A percentile compares a stretch with the other conserved stretches of the same genome.
These are phyloP conservation scores for Candida takata DNA, from an alignment of 805 yeast species.

Conservation along the genomic window DNA sequence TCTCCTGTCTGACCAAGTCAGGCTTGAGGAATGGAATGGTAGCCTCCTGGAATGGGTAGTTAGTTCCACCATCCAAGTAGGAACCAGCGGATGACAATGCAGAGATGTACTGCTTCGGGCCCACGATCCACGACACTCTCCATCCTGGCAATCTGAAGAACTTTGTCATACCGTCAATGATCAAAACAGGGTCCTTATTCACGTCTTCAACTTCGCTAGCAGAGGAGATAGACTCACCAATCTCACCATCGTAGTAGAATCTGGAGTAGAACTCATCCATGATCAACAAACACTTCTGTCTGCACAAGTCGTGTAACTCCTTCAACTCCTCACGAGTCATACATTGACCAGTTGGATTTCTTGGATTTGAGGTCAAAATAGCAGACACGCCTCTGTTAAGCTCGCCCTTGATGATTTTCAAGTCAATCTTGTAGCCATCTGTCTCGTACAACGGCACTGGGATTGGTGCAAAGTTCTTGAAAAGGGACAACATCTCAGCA, in stretches of 20 bases:
- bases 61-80: constrained; percentile 53
- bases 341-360: constrained; percentile 56
- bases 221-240: constrained; percentile 44
- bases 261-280: constrained; percentile 62
- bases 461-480: constrained; percentile 56
- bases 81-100: constrained; percentile 55
- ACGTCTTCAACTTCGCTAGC: constrained; percentile 49
- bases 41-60: constrained; percentile 55
- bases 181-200: constrained; percentile 50
- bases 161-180: constrained; percentile 54
- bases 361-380: constrained; percentile 50
- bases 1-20: constrained; percentile 40
- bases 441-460: constrained; percentile 54
- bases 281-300: constrained; percentile 44
- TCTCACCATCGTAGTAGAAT: constrained; percentile 48
- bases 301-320: constrained; percentile 45
- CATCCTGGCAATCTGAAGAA: constrained; percentile 59
- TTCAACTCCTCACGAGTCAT: constrained; percentile 40
- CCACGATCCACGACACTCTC: constrained; percentile 58
- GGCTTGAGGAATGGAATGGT: constrained; percentile 51
- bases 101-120: constrained; percentile 52
- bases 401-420: constrained; percentile 45
- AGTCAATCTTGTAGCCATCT: constrained; percentile 50
- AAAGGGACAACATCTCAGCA: constrained; percentile 56
- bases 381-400: constrained; percentile 53